These are phyloP conservation scores for Venturia asperata DNA, from an alignment of 2,329 filamentous ascomycete genomes.

Conservation along the genomic window DNA sequence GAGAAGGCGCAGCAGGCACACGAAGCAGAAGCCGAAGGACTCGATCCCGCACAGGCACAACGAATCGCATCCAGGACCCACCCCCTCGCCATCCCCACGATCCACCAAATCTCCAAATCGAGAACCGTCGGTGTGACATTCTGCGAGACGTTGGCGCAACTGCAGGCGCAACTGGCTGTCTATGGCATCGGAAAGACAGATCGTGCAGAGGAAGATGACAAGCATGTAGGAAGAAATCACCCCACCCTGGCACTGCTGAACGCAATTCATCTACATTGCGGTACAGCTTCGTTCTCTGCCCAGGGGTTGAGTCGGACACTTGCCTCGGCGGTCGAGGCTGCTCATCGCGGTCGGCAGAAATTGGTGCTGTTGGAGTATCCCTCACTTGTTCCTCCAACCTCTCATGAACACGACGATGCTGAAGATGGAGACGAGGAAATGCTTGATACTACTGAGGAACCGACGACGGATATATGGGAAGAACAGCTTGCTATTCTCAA, in stretches of 20 bases:
- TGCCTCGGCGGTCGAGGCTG: conserved; percentile 57
- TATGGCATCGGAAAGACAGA: conserved; percentile 29
- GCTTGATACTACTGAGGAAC: conserved; percentile 33
- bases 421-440: conserved; percentile 54
- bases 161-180: conserved; percentile 67
- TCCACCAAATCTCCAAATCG: conserved; percentile 51
- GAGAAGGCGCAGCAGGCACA: conserved; percentile 19
- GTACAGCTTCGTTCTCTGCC: conserved; percentile 66
- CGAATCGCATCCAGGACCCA: conserved; percentile 12
- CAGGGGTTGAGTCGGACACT: conserved; percentile 61
- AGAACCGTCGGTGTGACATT: conserved; percentile 65
- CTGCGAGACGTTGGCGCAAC: conserved; percentile 64
- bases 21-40: conserved; percentile 12
- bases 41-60: conserved; percentile 14
- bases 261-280: conserved; percentile 56
- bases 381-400: conserved; percentile 38
- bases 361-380: conserved; percentile 39
- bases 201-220: not conserved
- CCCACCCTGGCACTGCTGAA: conserved; percentile 58
- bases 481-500: conserved; percentile 43
- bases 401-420: conserved; percentile 60
- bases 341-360: conserved; percentile 31
- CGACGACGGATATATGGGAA: conserved; percentile 36
- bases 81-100: conserved; percentile 26
- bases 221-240: conserved; percentile 12